Evolutionary conservation across 352 stramenopile species (phyloP).

Genomic region (Phytopythium ostracodes): DNA sequence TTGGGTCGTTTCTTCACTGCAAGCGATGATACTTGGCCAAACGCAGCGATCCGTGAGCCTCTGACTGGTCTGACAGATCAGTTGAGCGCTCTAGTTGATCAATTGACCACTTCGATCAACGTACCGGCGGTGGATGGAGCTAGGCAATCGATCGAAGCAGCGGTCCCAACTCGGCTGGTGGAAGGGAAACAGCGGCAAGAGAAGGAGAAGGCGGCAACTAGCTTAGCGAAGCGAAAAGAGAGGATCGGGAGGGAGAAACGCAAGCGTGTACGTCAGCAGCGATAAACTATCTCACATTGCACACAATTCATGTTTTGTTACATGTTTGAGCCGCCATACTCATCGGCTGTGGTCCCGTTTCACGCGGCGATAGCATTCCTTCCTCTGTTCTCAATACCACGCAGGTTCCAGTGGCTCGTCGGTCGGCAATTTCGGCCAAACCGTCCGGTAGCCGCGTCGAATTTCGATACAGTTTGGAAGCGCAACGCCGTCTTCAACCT

Average conservation of each 20-base stretch:
- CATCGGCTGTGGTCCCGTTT: neutral
- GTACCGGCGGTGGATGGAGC: neutral
- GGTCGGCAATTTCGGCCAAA: neutral
- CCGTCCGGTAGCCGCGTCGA: neutral
- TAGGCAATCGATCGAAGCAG: neutral
- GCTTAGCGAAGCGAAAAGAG: constrained; percentile 22
- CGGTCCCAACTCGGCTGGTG: neutral
- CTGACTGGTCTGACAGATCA: neutral
- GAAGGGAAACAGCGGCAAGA: neutral
- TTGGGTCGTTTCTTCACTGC: neutral
- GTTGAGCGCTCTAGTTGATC: neutral
- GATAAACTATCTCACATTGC: constrained; percentile 5
- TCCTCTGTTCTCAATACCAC: neutral
- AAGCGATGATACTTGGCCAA: neutral
- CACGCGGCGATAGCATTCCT: neutral
- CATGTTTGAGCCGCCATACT: neutral
- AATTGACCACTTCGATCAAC: neutral
- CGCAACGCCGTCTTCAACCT: neutral
- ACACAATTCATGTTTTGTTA: too few species aligned
- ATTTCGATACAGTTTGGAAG: constrained; percentile 8
- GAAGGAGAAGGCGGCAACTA: constrained; percentile 4
- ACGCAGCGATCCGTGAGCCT: neutral
- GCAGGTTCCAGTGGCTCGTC: neutral
- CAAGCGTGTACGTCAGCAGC: constrained; percentile 19
- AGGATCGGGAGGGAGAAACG: constrained; percentile 24